Evolutionary conservation across 257 asterid species (phyloP), one percentile per base, ranked within the genome.

Genomic region (Nicotiana sylvestris): DNA sequence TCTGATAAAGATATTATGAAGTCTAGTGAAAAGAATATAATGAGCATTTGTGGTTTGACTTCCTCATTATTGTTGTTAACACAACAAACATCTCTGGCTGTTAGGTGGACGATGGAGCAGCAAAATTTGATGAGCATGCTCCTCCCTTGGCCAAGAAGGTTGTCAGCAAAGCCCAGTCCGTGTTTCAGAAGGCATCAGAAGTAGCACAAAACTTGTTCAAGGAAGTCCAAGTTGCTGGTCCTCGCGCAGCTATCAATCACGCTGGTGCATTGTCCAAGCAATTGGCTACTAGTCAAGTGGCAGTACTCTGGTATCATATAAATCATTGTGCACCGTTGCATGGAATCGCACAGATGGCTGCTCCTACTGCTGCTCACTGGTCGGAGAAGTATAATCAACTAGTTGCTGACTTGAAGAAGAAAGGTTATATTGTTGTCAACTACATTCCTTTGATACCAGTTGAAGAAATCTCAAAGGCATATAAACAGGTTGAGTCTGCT

Each of bases 371-470:
- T 10, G 83, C 91, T 15, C 81, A 86, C 70, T 90, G 86, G 93
- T 88, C 93, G 1, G 87, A 86, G 84, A 91, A 86, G 77, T 95
- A 93, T 74, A 91, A 93, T 82, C 76, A 88, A 32, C 39, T 89
- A 62, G 91, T 91, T 4, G 84, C 83, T 8, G 87, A 86, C 72
- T 11, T 89, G 91, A 81, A 76, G 2, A 87, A 84, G 0, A 91
- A 90, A 77, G 99, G 98, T 9, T 91, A 88, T 58, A 83, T 81
- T 33, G 29, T 89, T 10, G 88, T 91, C 35, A 77, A 85, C 61
- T 91, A 93, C 60, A 81, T 88, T 3, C 99, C 98, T 1, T 81
- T 85, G 35, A 89, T 95, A 27, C 98, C 98, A 2, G 87, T 91
- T 21, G 97, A 92, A 15, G 97, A 91, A 64, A 84, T 94, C 51